These are phyloP conservation scores for Pythium utonaiense DNA, from an alignment of 352 stramenopile genomes.

Conservation along the genomic window DNA sequence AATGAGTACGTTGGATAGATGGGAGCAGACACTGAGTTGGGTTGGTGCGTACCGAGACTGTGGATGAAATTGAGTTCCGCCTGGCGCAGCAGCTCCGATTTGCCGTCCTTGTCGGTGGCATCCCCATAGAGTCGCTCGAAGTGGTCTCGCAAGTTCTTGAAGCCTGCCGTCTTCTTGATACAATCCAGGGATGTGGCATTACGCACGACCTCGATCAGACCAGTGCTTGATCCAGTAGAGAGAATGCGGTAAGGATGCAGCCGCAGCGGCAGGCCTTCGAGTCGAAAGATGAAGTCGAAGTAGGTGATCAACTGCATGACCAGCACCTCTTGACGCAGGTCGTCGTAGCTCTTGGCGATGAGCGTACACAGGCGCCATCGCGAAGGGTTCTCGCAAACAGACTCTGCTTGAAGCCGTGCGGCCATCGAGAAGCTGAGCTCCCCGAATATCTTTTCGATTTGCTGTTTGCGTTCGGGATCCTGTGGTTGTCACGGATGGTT, in stretches of 20 bases:
- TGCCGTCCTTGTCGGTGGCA: slow-evolving; percentile 27
- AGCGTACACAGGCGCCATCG: slow-evolving; percentile 66
- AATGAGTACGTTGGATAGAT: too few relatives aligned
- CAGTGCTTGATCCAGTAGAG: slow-evolving; percentile 91
- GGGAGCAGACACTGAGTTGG: too few relatives aligned
- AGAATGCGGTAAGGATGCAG: slow-evolving; percentile 96
- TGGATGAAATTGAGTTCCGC: slow-evolving; percentile 81
- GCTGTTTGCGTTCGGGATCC: slow-evolving; percentile 41
- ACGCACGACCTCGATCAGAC: slow-evolving; percentile 94
- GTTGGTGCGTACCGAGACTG: slow-evolving; percentile 80
- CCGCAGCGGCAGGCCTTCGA: slow-evolving; percentile 88
- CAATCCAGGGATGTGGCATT: slow-evolving; percentile 97
- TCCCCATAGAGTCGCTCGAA: slow-evolving; percentile 93
- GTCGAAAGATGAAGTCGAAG: slow-evolving; percentile 92
- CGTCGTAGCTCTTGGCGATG: slow-evolving; percentile 97
- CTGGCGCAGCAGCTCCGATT: slow-evolving; percentile 43
- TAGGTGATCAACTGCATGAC: slow-evolving; percentile 97
- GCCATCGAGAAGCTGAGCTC: slow-evolving; percentile 53
- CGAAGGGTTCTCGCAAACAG: slow-evolving; percentile 4
- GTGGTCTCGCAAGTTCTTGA: slow-evolving; percentile 87
- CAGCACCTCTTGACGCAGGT: slow-evolving; percentile 96
- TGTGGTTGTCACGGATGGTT: neutral
- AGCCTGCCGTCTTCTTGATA: slow-evolving; percentile 90
- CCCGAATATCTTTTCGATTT: slow-evolving; percentile 64
- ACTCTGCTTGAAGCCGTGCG: slow-evolving; percentile 29